phyloP scores from a whole-genome alignment of 2,329 filamentous ascomycete genomes.

The Cadophora sp. region DNA sequence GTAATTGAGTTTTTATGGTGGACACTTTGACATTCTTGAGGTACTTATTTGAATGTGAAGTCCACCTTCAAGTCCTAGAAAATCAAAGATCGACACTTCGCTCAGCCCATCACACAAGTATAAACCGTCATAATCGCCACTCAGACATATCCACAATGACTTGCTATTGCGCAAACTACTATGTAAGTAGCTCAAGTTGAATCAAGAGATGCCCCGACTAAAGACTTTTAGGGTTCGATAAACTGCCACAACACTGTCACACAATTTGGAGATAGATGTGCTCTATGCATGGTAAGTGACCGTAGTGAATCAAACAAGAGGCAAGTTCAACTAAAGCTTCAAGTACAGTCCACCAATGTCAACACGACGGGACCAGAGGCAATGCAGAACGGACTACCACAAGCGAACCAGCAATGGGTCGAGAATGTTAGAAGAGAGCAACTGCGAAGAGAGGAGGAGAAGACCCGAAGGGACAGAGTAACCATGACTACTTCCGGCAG shows the following conservation, averaged over 20 bases:
- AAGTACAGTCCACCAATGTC: conserved; percentile 27
- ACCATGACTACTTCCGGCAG: conserved; percentile 30
- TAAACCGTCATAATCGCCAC: conserved; percentile 12
- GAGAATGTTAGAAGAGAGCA: conserved; percentile 35
- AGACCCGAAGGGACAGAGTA: conserved; percentile 29
- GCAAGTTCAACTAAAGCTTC: conserved; percentile 18
- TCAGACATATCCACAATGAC: conserved; percentile 38
- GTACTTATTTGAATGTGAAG: conserved; percentile 25
- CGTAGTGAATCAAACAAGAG: background rate
- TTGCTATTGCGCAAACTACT: conserved; percentile 51
- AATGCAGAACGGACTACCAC: conserved; percentile 28
- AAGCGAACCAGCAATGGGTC: conserved; percentile 34
- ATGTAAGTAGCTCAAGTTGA: conserved; percentile 39
- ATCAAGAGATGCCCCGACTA: conserved; percentile 25
- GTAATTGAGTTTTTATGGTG: background rate
- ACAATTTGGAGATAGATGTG: conserved; percentile 49
- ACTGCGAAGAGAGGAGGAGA: conserved; percentile 35
- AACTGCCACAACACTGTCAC: conserved; percentile 49
- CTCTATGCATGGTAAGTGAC: conserved; percentile 46
- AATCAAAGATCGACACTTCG: conserved; percentile 23
- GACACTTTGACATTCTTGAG: conserved; percentile 10
- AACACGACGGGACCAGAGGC: conserved; percentile 18
- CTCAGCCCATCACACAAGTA: background rate
- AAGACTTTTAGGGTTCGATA: conserved; percentile 45
- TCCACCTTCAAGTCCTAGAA: conserved; percentile 10